Evolutionary conservation across 2,329 filamentous ascomycete genomes (phyloP), one percentile per base, ranked within the genome.

Genomic region (Ophiostoma tasmaniense): DNA sequence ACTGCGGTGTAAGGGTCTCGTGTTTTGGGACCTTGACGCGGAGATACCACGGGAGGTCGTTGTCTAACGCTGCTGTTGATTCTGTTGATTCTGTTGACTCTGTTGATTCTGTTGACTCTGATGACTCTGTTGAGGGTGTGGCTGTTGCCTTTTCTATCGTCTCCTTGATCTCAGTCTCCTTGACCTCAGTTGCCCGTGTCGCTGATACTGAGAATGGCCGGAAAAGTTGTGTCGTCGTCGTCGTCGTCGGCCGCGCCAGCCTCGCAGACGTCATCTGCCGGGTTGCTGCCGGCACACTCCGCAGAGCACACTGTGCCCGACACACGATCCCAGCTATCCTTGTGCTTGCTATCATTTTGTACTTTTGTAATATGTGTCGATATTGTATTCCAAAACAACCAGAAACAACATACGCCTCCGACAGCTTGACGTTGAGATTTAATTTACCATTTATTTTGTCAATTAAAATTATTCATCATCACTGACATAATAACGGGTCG

Each of bases 11-110:
- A 30, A 80, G 79, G 4, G 82, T 79, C 0, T 83, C 79, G 70
- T 86, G 84, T 42, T 80, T 78, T 0, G 85, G 84, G 1, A 84
- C 80, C 59, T 91, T 85, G 73, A 91, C 87, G 75, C 95, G 88
- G 35, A 96, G 87, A 78, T 97, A 98, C 95, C 95, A 98, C 68
- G 79, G 81, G 0, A 72, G 17, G 30, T 59, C 25, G 33, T 8
- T 33, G 33, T 33, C 33, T 33, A 8, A 2, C 6, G 30, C 3
- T 33, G 30, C 37, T n/a, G 42, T 2, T 25, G 28, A 28, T 6
- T 52, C 65, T 55, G 42, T 4, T 5, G 66, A 25, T 55, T 20
- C 14, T 20, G 66, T 25, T 42, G 64, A 4, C 7, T 11, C 35
- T 33, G 20, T 30, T 17, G 22, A 35, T 25, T n/a, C 14, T 17